These are phyloP conservation scores for Naganishia kalamii DNA, from an alignment of 768 basidiomycete genomes.

Conservation along the genomic window DNA sequence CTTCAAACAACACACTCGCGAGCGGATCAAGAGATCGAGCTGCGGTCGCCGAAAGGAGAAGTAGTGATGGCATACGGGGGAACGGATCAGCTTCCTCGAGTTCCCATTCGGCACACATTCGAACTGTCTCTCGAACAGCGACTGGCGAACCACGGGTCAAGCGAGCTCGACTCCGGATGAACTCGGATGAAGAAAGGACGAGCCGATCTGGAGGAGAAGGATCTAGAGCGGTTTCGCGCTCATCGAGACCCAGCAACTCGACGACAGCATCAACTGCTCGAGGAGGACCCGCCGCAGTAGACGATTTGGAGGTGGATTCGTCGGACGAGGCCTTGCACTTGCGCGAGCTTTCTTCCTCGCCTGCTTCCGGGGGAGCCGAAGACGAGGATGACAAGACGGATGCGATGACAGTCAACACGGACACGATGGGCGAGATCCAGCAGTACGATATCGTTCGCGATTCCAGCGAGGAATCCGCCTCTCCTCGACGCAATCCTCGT, in stretches of 20 bases:
- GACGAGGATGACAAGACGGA: not conserved
- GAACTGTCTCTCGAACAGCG: not conserved
- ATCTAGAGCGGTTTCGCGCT: not conserved
- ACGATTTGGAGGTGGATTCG: not conserved
- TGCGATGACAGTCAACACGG: not conserved
- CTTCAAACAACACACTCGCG: not conserved
- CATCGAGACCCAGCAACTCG: not conserved
- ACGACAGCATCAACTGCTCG: not conserved
- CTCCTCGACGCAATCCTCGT: not conserved
- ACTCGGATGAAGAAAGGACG: not conserved
- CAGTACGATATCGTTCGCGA: not conserved
- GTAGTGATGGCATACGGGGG: no score
- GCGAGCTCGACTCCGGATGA: not conserved
- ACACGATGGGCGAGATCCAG: not conserved
- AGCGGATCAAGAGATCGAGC: not conserved
- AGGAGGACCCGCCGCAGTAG: not conserved
- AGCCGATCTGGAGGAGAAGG: not conserved
- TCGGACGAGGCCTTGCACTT: not conserved
- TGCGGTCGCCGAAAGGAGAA: not conserved
- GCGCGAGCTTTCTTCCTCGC: not conserved
- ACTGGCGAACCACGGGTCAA: not conserved
- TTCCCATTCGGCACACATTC: not conserved
- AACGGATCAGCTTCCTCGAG: not conserved
- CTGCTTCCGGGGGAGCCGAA: not conserved
- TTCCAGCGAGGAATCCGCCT: not conserved